Conservation (phyloP, 2,329 filamentous ascomycete species). For the Sarocladium oryzae region DNA sequence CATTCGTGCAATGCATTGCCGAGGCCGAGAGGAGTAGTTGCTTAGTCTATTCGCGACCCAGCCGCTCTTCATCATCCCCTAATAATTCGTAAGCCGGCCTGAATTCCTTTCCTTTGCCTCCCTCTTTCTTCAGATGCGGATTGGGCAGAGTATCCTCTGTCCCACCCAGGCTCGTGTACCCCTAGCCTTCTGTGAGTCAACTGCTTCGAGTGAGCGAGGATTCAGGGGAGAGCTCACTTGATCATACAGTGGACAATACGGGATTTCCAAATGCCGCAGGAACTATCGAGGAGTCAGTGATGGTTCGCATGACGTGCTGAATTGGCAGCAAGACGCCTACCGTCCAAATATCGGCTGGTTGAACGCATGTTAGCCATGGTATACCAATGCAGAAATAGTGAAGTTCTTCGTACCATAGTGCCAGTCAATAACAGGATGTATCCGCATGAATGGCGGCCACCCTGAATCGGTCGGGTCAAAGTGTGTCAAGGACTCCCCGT, state of each 20-base stretch:
- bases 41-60: conserved; percentile 58
- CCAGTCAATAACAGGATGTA: conserved; percentile 97
- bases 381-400: neutral
- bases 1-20: neutral
- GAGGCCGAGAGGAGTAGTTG: neutral
- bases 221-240: conserved; percentile 29
- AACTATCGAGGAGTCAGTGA: conserved; percentile 48
- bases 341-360: conserved; percentile 72
- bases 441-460: conserved; percentile 88
- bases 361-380: neutral
- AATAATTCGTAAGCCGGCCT: conserved; percentile 69
- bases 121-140: conserved; percentile 36
- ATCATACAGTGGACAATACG: conserved; percentile 85
- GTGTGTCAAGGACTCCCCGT: conserved; percentile 69
- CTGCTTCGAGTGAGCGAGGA: neutral
- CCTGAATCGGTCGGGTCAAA: conserved; percentile 84
- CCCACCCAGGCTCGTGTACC: conserved; percentile 90
- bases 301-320: neutral
- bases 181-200: conserved; percentile 28
- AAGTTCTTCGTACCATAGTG: conserved; percentile 52
- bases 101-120: conserved; percentile 42
- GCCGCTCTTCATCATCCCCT: conserved; percentile 69
- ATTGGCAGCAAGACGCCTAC: conserved; percentile 46
- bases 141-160: conserved; percentile 86
- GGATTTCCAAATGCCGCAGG: conserved; percentile 69